A percentile compares a stretch with the other conserved stretches of the same genome.
Conservation (phyloP, 2,329 filamentous ascomycete genomes). For the Pestalotiopsis sp. region DNA sequence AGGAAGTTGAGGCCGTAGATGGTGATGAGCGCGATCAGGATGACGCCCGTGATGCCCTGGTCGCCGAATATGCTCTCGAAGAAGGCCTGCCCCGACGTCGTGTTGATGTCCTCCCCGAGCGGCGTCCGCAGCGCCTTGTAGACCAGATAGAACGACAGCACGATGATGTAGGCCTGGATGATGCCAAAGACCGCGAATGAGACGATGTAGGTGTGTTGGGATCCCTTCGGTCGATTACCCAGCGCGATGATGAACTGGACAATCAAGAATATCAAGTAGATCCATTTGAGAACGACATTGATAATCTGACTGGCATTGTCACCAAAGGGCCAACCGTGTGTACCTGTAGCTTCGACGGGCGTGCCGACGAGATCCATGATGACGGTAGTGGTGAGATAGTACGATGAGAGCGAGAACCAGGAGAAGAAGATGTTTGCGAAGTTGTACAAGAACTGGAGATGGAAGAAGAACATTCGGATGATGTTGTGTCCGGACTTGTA, state of each 20-base stretch:
- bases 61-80: slow-evolving; percentile 71
- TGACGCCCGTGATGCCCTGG: slow-evolving; percentile 62
- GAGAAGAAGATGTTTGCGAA: slow-evolving; percentile 84
- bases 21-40: slow-evolving; percentile 87
- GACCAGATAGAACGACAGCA: slow-evolving; percentile 87
- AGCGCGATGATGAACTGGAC: slow-evolving; percentile 96
- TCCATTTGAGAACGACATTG: slow-evolving; percentile 88
- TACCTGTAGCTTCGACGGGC: slow-evolving; percentile 51
- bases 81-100: slow-evolving; percentile 79
- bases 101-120: slow-evolving; percentile 62
- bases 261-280: slow-evolving; percentile 89
- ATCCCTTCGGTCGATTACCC: slow-evolving; percentile 95
- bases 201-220: slow-evolving; percentile 86
- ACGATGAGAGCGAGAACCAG: slow-evolving; percentile 89
- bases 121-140: slow-evolving; percentile 71
- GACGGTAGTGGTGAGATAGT: slow-evolving; percentile 95
- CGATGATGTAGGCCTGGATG: slow-evolving; percentile 87
- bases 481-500: slow-evolving; percentile 99
- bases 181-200: slow-evolving; percentile 88
- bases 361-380: slow-evolving; percentile 96
- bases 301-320: slow-evolving; percentile 83
- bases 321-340: slow-evolving; percentile 86
- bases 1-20: slow-evolving; percentile 98
- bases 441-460: slow-evolving; percentile 96
- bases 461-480: slow-evolving; percentile 97